Evolutionary conservation across 1,284 basidiomycete genomes (phyloP).

Genomic region (Cerrena zonata): DNA sequence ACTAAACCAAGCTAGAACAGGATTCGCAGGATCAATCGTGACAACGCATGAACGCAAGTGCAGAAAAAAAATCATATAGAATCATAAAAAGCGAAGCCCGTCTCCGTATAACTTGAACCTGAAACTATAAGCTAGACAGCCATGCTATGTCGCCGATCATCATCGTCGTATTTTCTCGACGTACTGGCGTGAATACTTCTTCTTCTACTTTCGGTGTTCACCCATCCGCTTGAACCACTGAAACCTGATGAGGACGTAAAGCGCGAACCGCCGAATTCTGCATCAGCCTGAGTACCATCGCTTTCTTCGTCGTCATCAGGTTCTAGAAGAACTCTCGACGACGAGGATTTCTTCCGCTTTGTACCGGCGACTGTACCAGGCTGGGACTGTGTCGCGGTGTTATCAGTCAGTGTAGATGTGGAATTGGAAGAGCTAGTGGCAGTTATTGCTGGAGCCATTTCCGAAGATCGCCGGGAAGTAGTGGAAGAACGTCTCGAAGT

Average conservation of each 20-base stretch:
- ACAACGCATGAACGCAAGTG: too few species aligned
- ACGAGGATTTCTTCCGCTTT: conserved; percentile 49
- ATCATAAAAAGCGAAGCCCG: too few species aligned
- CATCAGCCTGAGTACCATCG: conserved; percentile 62
- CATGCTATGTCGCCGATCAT: conserved; percentile 34
- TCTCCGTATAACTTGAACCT: too few species aligned
- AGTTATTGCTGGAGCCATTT: conserved; percentile 5
- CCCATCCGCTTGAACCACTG: conserved; percentile 32
- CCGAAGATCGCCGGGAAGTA: conserved; percentile 19
- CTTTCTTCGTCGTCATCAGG: conserved; percentile 52
- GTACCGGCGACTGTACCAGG: conserved; percentile 27
- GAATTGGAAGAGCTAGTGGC: conserved; percentile 13
- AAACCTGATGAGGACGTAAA: conserved; percentile 14
- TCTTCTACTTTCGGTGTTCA: conserved; percentile 55
- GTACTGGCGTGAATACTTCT: conserved; percentile 29
- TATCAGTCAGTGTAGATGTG: too few species aligned
- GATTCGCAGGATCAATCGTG: background rate
- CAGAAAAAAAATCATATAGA: too few species aligned
- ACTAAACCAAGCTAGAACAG: background rate
- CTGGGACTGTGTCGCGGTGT: conserved; percentile 4
- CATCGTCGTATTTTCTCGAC: conserved; percentile 27
- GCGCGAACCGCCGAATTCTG: conserved; percentile 43
- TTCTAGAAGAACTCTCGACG: conserved; percentile 32
- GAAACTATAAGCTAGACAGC: conserved; percentile 29
- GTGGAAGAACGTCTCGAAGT: conserved; percentile 26